These are phyloP conservation scores for Periconia digitata DNA, from an alignment of 2,329 filamentous ascomycete genomes.

Conservation along the genomic window DNA sequence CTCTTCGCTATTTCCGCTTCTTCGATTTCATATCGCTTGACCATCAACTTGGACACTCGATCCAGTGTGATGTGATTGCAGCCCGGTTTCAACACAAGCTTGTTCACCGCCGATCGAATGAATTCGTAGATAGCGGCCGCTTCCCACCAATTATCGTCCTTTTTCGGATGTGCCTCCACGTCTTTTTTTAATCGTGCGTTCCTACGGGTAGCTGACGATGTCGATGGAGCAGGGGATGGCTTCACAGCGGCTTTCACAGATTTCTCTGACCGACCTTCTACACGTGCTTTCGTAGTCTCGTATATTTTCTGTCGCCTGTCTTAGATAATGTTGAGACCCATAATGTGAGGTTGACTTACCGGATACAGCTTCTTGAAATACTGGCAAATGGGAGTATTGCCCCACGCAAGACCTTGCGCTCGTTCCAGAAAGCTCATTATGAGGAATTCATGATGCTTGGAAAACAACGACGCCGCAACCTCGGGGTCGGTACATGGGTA, in stretches of 20 bases:
- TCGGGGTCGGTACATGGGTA: conserved; percentile 25
- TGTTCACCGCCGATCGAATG: conserved; percentile 42
- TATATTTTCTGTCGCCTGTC: conserved; percentile 26
- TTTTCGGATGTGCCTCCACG: conserved; percentile 32
- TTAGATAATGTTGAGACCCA: conserved; percentile 14
- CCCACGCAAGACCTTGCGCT: conserved; percentile 50
- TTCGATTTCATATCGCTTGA: conserved; percentile 42
- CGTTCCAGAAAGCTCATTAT: conserved; percentile 48
- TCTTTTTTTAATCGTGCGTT: conserved; percentile 12
- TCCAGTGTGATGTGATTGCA: conserved; percentile 36
- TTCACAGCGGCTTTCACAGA: conserved; percentile 9
- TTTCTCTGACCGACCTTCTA: conserved; percentile 29
- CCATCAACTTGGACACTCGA: conserved; percentile 35
- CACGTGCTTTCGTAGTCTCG: conserved; percentile 31
- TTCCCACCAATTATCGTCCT: conserved; percentile 45
- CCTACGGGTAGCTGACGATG: conserved; percentile 6
- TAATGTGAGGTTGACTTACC: conserved; percentile 15
- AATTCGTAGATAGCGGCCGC: conserved; percentile 42
- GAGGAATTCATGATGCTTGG: conserved; percentile 46
- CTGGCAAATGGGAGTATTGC: conserved; percentile 45
- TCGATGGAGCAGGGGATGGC: conserved; percentile 12
- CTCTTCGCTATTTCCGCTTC: conserved; percentile 33
- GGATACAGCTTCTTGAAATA: conserved; percentile 44
- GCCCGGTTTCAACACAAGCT: conserved; percentile 28
- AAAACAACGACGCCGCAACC: conserved; percentile 32